Evolutionary conservation across 1,284 basidiomycete genomes (phyloP).

Genomic region (Cutaneotrichosporon cavernicola): DNA sequence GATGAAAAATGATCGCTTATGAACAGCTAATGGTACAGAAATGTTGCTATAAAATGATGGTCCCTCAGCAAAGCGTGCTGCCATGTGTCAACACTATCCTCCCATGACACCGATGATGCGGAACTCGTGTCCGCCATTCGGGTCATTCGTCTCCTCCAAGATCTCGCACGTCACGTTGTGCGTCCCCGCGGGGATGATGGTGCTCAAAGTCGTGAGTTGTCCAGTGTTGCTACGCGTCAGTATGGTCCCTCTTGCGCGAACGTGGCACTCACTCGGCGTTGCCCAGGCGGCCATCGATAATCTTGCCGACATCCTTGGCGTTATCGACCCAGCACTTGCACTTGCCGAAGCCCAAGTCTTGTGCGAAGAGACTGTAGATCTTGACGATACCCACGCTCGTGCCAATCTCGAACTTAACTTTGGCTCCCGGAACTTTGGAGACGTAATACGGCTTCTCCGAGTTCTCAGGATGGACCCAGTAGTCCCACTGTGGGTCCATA

Average conservation of each 20-base stretch:
- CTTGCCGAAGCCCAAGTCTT: conserved; percentile 46
- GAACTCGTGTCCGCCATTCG: conserved; percentile 20
- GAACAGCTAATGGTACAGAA: neutral
- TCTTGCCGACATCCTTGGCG: conserved; percentile 26
- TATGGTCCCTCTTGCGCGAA: neutral
- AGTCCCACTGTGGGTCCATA: conserved; percentile 40
- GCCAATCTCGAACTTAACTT: conserved; percentile 42
- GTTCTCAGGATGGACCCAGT: conserved; percentile 47
- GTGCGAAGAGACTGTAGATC: conserved; percentile 46
- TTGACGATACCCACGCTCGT: conserved; percentile 47
- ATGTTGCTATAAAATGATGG: conserved; percentile 1
- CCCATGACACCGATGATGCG: conserved; percentile 25
- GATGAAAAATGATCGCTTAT: neutral
- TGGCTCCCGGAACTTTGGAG: conserved; percentile 38
- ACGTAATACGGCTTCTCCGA: conserved; percentile 50
- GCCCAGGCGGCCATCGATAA: conserved; percentile 44
- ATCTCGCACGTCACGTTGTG: conserved; percentile 24
- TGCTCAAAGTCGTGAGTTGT: conserved; percentile 17
- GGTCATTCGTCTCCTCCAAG: conserved; percentile 22
- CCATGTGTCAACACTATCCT: neutral
- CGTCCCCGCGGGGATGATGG: conserved; percentile 13
- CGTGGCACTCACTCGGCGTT: conserved; percentile 16
- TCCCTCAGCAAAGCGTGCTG: neutral
- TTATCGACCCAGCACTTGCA: conserved; percentile 50
- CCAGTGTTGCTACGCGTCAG: conserved; percentile 28